Evolutionary conservation across 2,329 filamentous ascomycete genomes (phyloP).

Genomic region (Xylariaceae sp.): DNA sequence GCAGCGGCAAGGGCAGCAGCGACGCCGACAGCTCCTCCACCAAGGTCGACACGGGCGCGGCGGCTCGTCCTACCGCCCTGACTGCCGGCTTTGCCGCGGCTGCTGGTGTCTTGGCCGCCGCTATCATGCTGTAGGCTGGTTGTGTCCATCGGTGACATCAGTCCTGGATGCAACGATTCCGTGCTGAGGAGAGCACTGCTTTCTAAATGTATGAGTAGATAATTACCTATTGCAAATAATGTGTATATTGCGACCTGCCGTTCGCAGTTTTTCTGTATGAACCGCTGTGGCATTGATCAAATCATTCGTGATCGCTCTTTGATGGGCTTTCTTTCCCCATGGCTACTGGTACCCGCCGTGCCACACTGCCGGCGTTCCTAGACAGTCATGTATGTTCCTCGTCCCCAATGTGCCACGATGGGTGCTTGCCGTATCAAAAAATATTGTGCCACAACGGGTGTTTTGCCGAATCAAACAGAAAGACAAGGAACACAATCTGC

Average conservation of each 20-base stretch:
- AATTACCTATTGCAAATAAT: background rate
- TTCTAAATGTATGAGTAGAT: background rate
- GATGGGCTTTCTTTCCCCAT: no score
- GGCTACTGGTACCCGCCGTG: no score
- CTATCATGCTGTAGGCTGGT: slow-evolving; percentile 24
- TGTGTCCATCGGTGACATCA: background rate
- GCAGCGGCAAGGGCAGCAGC: background rate
- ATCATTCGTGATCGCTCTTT: background rate
- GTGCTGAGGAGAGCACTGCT: background rate
- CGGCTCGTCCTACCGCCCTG: slow-evolving; percentile 15
- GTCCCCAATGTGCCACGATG: no score
- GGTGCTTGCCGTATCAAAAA: no score
- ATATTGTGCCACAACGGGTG: no score
- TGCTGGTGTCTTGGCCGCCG: slow-evolving; percentile 19
- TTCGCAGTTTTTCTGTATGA: background rate
- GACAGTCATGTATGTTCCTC: no score
- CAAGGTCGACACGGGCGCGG: slow-evolving; percentile 8
- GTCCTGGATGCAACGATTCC: no score
- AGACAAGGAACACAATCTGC: no score
- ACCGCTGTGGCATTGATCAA: background rate
- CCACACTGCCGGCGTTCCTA: no score
- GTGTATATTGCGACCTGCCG: background rate
- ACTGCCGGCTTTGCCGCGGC: slow-evolving; percentile 17
- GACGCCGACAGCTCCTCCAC: slow-evolving; percentile 3
- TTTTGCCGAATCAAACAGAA: no score